Percentiles rank a stretch among this genome's conserved stretches.
Evolutionary conservation across 371 early-diverging fungal genomes (phyloP).

Genomic region (Mortierella sp.): DNA sequence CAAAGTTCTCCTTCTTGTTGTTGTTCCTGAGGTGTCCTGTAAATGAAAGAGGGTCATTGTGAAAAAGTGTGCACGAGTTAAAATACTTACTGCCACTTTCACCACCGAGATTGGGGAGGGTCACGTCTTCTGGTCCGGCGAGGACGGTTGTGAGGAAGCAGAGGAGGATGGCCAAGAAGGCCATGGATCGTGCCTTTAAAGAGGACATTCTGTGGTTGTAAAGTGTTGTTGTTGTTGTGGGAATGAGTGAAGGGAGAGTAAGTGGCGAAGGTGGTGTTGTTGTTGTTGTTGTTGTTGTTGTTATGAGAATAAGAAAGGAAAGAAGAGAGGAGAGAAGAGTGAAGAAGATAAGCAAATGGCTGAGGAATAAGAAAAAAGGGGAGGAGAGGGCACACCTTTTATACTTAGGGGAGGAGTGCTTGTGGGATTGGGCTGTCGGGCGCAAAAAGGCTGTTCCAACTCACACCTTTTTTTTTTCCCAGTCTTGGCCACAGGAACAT

Average conservation of each 20-base stretch:
- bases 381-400: slow-evolving; percentile 13
- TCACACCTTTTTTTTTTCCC: not conserved
- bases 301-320: not conserved
- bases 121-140: slow-evolving; percentile 14
- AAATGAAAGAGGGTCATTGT: not conserved
- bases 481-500: slow-evolving; percentile 3
- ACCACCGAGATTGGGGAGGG: not conserved
- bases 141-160: slow-evolving; percentile 42
- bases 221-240: not conserved
- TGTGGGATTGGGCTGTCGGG: not conserved
- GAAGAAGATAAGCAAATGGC: not conserved
- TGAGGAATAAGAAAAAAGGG: not conserved
- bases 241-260: not conserved
- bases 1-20: not conserved
- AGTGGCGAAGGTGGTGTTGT: not conserved
- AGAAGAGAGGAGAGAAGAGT: not conserved
- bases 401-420: not conserved
- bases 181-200: slow-evolving; percentile 38
- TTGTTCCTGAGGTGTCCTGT: not conserved
- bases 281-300: not conserved
- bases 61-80: not conserved
- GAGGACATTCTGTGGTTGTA: slow-evolving; percentile 30
- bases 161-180: slow-evolving; percentile 43
- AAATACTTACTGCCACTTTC: slow-evolving; percentile 29
- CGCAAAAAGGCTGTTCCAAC: not conserved